Conservation (phyloP, 176 grass and related monocot genomes). For the Oryza coarctata region DNA sequence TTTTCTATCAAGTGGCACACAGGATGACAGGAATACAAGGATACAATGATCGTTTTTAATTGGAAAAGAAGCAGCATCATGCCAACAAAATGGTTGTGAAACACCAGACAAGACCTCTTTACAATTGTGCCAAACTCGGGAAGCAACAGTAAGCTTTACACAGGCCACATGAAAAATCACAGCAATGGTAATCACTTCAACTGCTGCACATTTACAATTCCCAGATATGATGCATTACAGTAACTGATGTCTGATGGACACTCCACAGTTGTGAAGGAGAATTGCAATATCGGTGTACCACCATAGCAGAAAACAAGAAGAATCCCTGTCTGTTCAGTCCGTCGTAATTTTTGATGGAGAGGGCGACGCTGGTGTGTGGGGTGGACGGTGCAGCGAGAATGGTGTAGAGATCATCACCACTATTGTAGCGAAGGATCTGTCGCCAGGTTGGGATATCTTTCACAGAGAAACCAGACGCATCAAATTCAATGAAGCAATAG, state of each 20-base stretch:
- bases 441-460: no score
- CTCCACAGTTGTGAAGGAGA: background rate
- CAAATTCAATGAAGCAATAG: no score
- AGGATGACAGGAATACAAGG: background rate
- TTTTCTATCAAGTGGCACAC: background rate
- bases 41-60: background rate
- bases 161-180: background rate
- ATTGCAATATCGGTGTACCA: background rate
- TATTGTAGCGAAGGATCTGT: no score
- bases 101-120: background rate
- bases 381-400: no score
- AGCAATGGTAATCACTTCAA: constrained; percentile 13
- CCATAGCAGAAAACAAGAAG: constrained; percentile 27
- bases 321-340: background rate
- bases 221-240: constrained; percentile 9
- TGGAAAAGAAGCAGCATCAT: background rate
- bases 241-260: constrained; percentile 2
- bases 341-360: background rate
- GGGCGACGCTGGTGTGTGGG: no score
- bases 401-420: no score
- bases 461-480: no score
- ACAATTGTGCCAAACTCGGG: constrained; percentile 19
- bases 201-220: constrained; percentile 28
- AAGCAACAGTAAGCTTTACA: constrained; percentile 10
- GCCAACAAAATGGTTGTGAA: background rate